These are phyloP conservation scores for Iberis pinnata DNA, from an alignment of 345 rosid species.

Conservation along the genomic window DNA sequence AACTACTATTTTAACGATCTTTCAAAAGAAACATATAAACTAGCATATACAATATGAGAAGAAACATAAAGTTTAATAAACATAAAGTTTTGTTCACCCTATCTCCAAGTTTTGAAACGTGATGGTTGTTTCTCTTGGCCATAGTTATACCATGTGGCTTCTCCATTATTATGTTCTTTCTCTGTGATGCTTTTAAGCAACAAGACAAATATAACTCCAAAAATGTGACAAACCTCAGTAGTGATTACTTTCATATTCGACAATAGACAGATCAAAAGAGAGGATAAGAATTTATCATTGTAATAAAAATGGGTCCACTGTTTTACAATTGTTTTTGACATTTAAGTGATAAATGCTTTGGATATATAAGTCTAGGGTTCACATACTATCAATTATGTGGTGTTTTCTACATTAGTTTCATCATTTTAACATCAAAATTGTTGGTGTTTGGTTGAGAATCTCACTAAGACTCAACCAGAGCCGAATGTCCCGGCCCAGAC, in stretches of 20 bases:
- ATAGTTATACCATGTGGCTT: slow-evolving; percentile 30
- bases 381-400: slow-evolving; percentile 19
- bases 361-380: slow-evolving; percentile 20
- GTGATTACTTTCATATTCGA: slow-evolving; percentile 34
- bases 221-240: slow-evolving; percentile 31
- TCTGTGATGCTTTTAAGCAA: slow-evolving; percentile 29
- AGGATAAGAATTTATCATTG: slow-evolving; percentile 31
- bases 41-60: not conserved
- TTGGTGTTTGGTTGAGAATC: too few relatives aligned
- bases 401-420: not conserved
- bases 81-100: slow-evolving; percentile 25
- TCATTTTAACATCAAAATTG: too few relatives aligned
- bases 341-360: slow-evolving; percentile 24
- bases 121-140: slow-evolving; percentile 33
- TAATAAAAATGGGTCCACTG: slow-evolving; percentile 32
- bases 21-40: too few relatives aligned
- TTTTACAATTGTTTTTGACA: slow-evolving; percentile 14
- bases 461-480: too few relatives aligned
- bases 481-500: too few relatives aligned
- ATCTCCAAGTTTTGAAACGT: slow-evolving; percentile 26
- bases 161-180: slow-evolving; percentile 31
- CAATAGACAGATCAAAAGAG: slow-evolving; percentile 35
- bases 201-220: slow-evolving; percentile 28
- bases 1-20: too few relatives aligned
- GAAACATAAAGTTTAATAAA: slow-evolving; percentile 14